Evolutionary conservation across 2,329 filamentous ascomycete species (phyloP).

Genomic region (Graphium sp.): DNA sequence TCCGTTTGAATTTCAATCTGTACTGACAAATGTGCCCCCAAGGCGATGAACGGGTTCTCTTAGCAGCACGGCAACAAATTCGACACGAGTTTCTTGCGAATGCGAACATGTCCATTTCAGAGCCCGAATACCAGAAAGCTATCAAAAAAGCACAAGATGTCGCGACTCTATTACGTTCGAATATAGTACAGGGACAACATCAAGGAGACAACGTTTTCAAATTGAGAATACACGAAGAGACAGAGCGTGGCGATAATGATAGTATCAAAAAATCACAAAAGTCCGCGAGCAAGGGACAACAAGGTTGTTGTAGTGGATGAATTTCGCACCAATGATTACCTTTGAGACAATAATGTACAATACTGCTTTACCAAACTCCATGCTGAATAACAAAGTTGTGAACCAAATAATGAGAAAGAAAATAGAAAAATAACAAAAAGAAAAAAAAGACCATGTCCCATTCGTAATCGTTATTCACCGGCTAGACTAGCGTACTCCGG

Average conservation of each 20-base stretch:
- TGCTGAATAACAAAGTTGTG: background rate
- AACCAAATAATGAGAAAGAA: too few species aligned
- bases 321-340: background rate
- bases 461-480: conserved; percentile 22
- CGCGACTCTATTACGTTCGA: conserved; percentile 61
- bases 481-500: conserved; percentile 68
- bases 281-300: too few species aligned
- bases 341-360: background rate
- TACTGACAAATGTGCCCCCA: conserved; percentile 1
- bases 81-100: conserved; percentile 59
- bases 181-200: conserved; percentile 69
- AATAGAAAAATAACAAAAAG: conserved; percentile 6
- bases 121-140: conserved; percentile 41
- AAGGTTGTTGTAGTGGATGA: conserved; percentile 5
- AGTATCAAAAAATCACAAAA: conserved; percentile 45
- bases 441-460: conserved; percentile 6
- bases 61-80: conserved; percentile 55
- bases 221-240: conserved; percentile 77
- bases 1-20: background rate
- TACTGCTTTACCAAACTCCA: too few species aligned
- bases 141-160: conserved; percentile 73
- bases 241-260: conserved; percentile 85
- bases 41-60: conserved; percentile 57
- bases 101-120: conserved; percentile 36
- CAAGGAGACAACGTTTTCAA: conserved; percentile 38